Base-by-base conservation (phyloP, 1,284 basidiomycete genomes). In the Pseudozyma hubeiensis region DNA sequence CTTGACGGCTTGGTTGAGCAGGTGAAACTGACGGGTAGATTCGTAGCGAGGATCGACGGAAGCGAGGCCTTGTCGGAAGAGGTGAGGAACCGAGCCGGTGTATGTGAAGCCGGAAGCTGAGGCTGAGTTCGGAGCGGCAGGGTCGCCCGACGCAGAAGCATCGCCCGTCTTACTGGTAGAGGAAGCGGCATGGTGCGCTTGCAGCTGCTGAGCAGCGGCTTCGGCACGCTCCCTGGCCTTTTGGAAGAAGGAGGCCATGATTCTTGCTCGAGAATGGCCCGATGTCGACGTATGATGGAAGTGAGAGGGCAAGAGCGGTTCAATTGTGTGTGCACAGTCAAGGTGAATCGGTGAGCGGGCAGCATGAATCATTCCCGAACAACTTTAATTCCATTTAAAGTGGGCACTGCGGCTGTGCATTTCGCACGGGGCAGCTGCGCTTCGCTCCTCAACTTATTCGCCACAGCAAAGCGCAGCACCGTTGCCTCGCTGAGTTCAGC, bases 11-110 rank as follows among this genome's bases (percentile, higher is more conserved):
- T 65, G 69, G 44, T 68, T 77, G 34, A 80, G 67, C 31, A 80
- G 53, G 40, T 80, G 77, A 40, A 75, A 67, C 35, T 71, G 63
- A 35, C 80, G 74, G 19, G 74, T 78, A 13, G 75, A 70, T 37
- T 81, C 75, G 71, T 75, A 78, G 45, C 80, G 72, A 24, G 80
- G 80, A 39, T 81, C 78, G 53, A 77, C 61, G n/a, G 67, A 63
- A 19, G 80, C 80, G 16, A 81, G 48, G 4, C 76, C 78, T 10
- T 70, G 64, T 19, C 80, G 64, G 39, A 81, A 54, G 40, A 80
- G 63, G 49, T 79, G 79, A 11, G 80, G 80, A 10, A 81, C 65
- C 1, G 63, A 57, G 33, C 77, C 76, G 10, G 73, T 75, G 55
- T 81, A 81, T 43, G 63, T 66, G 53, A 75, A 79, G 52, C 55